Conservation (phyloP, 305 asterid genomes). For the Fraxinus baroniana region DNA sequence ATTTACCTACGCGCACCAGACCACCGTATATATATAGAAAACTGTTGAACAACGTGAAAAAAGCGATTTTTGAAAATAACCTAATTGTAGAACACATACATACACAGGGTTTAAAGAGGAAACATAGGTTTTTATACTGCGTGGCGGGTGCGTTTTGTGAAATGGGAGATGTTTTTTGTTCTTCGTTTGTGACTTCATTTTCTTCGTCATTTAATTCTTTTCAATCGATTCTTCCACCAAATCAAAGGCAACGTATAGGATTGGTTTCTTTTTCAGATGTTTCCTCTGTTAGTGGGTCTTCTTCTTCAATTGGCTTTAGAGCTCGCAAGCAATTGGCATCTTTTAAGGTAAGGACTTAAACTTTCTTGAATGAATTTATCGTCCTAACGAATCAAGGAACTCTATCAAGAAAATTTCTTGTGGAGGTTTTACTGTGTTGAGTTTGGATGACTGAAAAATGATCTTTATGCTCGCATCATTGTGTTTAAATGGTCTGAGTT, state of each 20-base stretch:
- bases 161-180: constrained; percentile 69
- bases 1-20: background rate
- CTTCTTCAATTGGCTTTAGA: constrained; percentile 39
- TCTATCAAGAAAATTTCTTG: background rate
- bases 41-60: background rate
- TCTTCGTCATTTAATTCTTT: constrained; percentile 44
- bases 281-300: constrained; percentile 39
- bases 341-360: constrained; percentile 52
- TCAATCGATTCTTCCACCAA: constrained; percentile 36
- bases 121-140: background rate
- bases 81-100: constrained; percentile 3
- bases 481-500: background rate
- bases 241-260: constrained; percentile 39
- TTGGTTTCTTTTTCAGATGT: constrained; percentile 41
- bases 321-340: constrained; percentile 44
- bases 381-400: background rate
- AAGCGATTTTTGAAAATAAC: background rate
- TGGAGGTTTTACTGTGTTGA: background rate
- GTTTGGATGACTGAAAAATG: background rate
- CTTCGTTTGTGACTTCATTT: constrained; percentile 47
- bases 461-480: background rate
- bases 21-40: background rate
- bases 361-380: constrained; percentile 12
- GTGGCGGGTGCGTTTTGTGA: constrained; percentile 6
- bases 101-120: background rate